phyloP scores from a whole-genome alignment of 495 filamentous ascomycete genomes.

The Xylaria curta region DNA sequence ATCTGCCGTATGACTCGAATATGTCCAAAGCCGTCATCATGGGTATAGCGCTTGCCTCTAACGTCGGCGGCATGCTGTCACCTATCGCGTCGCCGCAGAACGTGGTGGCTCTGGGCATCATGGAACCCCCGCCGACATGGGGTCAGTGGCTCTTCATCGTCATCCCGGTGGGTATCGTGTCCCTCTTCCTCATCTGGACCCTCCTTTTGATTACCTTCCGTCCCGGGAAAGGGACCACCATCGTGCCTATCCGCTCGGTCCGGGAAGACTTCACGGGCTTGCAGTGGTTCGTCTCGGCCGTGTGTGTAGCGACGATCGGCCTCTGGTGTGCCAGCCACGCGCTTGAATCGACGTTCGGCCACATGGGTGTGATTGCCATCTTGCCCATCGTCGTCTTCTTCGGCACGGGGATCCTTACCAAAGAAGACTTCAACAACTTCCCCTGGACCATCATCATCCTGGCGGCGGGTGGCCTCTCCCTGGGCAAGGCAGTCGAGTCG shows the following conservation, averaged over 20 bases:
- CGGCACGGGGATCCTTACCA: constrained; percentile 94
- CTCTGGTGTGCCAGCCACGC: constrained; percentile 94
- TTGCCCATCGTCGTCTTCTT: constrained; percentile 96
- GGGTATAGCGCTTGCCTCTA: constrained; percentile 93
- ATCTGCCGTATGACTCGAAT: constrained; percentile 83
- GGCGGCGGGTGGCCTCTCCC: constrained; percentile 88
- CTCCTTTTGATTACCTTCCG: constrained; percentile 85
- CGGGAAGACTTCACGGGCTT: constrained; percentile 86
- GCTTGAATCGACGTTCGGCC: constrained; percentile 84
- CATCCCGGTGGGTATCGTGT: constrained; percentile 89
- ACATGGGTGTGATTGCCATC: constrained; percentile 98
- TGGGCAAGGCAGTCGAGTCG: constrained; percentile 93
- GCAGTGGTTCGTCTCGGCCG: constrained; percentile 88
- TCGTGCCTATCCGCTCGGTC: constrained; percentile 87
- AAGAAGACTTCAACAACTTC: constrained; percentile 99
- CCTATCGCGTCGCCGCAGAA: constrained; percentile 98
- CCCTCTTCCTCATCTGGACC: constrained; percentile 86
- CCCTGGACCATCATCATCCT: constrained; percentile 99
- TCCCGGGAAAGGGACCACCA: constrained; percentile 82
- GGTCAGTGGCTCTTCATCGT: constrained; percentile 96
- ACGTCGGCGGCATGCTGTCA: constrained; percentile 94
- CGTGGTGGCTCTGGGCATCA: constrained; percentile 93
- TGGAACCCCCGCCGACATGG: constrained; percentile 90
- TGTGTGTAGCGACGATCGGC: constrained; percentile 85
- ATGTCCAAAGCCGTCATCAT: constrained; percentile 96